Evolutionary conservation across 441 rosid species (phyloP), one percentile per base, ranked within the genome.

Genomic region (Mallotus repandus): DNA sequence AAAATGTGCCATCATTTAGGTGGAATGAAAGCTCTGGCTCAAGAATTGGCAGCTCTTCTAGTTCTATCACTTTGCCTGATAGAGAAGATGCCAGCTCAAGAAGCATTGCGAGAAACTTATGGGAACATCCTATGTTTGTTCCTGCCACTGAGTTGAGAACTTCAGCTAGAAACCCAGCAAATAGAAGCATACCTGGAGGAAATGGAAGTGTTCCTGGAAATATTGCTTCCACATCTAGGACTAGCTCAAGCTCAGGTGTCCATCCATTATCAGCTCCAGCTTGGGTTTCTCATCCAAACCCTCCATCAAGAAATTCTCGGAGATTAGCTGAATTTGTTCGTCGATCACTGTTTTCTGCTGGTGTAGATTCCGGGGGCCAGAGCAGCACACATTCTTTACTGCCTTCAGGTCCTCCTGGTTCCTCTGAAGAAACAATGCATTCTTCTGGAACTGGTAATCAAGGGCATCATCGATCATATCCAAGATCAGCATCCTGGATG

Each of bases 251-350:
- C 71, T 76, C 88, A 4, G 84, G 78, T 72, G 78, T 81, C 57
- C 91, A 83, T 71, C 96, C 87, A 46, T 73, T 90, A 22, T 66
- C 91, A 67, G 80, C 84, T 79, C 83, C 82, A 66, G 48, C 86
- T 25, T 84, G 82, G 89, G 73, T 58, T 69, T 81, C 92, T 77
- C 86, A 81, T 81, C 81, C 80, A 61, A 90, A 76, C 82, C 80
- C 83, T 57, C 77, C 85, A 58, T 66, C 85, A 35, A 84, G 75
- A 46, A 82, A 80, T 81, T 91, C 88, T 8, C 83, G 89, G 14
- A 88, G 97, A 68, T 73, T 89, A 69, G 82, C 95, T n/a, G 99
- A 90, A 77, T 84, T 84, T 77, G 87, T 86, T 74, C 93, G 90
- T 66, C 86, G 91, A 46, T 91, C 98, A 2, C 78, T 91, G 78